phyloP scores from a whole-genome alignment of 2,329 filamentous ascomycete genomes.

The Ophiostoma tasmaniense region DNA sequence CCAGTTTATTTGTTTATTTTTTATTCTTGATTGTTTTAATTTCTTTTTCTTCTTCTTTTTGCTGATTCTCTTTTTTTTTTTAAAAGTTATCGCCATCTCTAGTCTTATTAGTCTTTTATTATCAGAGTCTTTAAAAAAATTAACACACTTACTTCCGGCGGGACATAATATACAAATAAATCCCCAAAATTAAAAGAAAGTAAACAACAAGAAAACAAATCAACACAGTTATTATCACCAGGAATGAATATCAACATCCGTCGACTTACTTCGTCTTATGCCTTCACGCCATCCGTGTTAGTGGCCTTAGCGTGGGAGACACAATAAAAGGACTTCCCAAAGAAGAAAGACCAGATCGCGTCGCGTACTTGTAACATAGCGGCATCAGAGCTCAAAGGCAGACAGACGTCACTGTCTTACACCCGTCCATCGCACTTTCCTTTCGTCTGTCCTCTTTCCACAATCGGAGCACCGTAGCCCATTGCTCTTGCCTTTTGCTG shows the following conservation, averaged over 20 bases:
- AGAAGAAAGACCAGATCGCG: not conserved
- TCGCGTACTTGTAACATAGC: not conserved
- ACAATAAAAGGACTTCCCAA: not conserved
- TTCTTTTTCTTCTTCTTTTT: too few species aligned
- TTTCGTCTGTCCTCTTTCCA: not conserved
- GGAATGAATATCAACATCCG: not conserved
- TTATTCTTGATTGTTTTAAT: too few species aligned
- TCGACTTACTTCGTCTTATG: not conserved
- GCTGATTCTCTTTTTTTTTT: too few species aligned
- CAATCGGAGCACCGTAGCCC: not conserved
- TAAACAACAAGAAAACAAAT: not conserved
- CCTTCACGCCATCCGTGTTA: conserved; percentile 10
- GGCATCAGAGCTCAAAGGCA: too few species aligned
- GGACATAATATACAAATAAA: not conserved
- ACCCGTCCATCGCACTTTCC: not conserved
- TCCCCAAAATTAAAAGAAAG: not conserved
- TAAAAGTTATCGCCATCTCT: too few species aligned
- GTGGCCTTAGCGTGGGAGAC: conserved; percentile 6
- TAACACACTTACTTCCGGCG: too few species aligned
- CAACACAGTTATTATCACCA: not conserved
- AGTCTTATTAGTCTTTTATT: too few species aligned
- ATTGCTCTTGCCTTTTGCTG: conserved; percentile 7
- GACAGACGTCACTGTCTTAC: not conserved
- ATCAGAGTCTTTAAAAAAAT: too few species aligned
- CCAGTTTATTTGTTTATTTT: too few species aligned